Evolutionary conservation across 2,329 filamentous ascomycete species (phyloP).

Genomic region (Beauveria sp.): DNA sequence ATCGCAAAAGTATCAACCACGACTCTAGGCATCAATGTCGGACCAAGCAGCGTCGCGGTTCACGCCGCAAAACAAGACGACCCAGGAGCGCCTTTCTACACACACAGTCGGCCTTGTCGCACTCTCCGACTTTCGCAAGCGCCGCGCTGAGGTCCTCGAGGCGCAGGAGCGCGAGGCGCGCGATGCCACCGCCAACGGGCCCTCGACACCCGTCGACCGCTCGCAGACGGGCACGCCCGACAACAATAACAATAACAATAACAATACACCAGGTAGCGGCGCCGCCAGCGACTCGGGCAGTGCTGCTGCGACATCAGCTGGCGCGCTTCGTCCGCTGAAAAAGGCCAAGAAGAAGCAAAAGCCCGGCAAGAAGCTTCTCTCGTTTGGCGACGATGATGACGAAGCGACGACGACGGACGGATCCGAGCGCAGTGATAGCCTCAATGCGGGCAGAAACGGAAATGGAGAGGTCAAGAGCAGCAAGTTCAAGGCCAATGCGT

Average conservation of each 20-base stretch:
- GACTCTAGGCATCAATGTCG: slow-evolving; percentile 27
- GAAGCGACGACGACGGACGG: slow-evolving; percentile 35
- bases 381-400: slow-evolving; percentile 64
- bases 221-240: slow-evolving; percentile 42
- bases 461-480: slow-evolving; percentile 23
- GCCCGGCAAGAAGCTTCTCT: slow-evolving; percentile 43
- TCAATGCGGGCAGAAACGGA: background rate
- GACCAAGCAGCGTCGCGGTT: slow-evolving; percentile 51
- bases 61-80: slow-evolving; percentile 65
- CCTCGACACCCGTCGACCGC: slow-evolving; percentile 38
- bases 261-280: slow-evolving; percentile 8
- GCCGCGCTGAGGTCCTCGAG: slow-evolving; percentile 88
- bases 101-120: slow-evolving; percentile 87
- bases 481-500: slow-evolving; percentile 55
- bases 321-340: slow-evolving; percentile 19
- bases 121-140: slow-evolving; percentile 90
- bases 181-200: slow-evolving; percentile 44
- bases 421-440: slow-evolving; percentile 21
- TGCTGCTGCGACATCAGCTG: slow-evolving; percentile 12
- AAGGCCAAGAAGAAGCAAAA: slow-evolving; percentile 34
- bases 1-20: background rate
- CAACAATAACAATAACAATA: slow-evolving; percentile 24
- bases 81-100: slow-evolving; percentile 74
- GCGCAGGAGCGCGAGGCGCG: slow-evolving; percentile 77
- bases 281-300: slow-evolving; percentile 26